phyloP scores from a whole-genome alignment of 345 rosid species.

The Pelargonium nanum region DNA sequence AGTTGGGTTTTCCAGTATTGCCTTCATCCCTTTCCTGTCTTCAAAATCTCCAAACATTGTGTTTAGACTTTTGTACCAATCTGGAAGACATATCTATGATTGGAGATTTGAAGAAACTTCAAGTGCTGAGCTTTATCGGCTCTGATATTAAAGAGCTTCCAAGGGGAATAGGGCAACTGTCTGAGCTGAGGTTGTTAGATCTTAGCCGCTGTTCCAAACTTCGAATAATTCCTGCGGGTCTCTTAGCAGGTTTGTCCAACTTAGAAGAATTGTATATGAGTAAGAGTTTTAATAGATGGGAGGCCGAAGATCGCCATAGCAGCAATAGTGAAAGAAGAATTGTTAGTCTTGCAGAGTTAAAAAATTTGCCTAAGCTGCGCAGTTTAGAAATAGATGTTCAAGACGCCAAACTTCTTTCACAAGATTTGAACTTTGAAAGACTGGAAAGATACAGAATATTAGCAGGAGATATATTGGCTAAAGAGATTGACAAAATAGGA shows the following conservation, averaged over 20 bases:
- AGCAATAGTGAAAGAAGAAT: not conserved
- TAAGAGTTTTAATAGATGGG: constrained; percentile 15
- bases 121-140: constrained; percentile 7
- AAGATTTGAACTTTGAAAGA: not conserved
- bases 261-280: constrained; percentile 19
- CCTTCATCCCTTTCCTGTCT: constrained; percentile 7
- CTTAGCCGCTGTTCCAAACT: constrained; percentile 11
- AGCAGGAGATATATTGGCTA: constrained; percentile 3
- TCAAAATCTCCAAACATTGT: constrained; percentile 5
- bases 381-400: not conserved
- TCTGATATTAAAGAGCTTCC: constrained; percentile 12
- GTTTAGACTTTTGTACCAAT: not conserved
- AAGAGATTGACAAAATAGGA: not conserved
- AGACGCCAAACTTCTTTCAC: constrained; percentile 7
- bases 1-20: not conserved
- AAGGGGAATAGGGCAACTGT: constrained; percentile 7
- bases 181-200: constrained; percentile 11
- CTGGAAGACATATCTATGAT: constrained; percentile 3
- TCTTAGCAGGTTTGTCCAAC: constrained; percentile 4
- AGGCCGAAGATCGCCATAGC: not conserved
- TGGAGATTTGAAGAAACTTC: constrained; percentile 10
- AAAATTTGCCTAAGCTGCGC: constrained; percentile 5
- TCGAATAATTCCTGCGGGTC: constrained; percentile 10
- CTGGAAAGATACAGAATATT: constrained; percentile 10
- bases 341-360: constrained; percentile 18